phyloP scores from a whole-genome alignment of 177 flowering plant genomes.

The Vitis hybrid region DNA sequence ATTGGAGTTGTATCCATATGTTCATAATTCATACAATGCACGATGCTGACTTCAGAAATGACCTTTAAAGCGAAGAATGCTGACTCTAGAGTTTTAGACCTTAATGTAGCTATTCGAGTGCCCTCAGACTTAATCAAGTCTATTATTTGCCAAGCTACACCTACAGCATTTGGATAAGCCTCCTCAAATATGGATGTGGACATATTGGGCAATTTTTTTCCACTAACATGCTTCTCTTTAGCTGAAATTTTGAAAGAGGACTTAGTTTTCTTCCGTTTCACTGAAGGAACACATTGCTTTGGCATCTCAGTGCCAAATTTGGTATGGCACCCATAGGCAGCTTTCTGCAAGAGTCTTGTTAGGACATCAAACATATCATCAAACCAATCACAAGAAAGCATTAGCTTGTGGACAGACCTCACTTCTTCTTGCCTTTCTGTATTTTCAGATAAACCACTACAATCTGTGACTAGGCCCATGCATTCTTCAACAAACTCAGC shows the following conservation, averaged over 20 bases:
- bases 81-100: constrained; percentile 38
- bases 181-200: constrained; percentile 36
- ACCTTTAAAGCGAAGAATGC: constrained; percentile 55
- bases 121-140: constrained; percentile 62
- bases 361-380: constrained; percentile 63
- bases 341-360: constrained; percentile 39
- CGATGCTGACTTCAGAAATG: constrained; percentile 68
- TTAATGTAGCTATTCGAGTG: constrained; percentile 49
- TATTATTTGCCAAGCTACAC: constrained; percentile 86
- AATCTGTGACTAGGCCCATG: constrained; percentile 45
- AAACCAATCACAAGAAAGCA: constrained; percentile 57
- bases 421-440: constrained; percentile 69
- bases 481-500: constrained; percentile 53
- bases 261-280: constrained; percentile 48
- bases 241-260: constrained; percentile 34
- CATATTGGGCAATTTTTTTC: constrained; percentile 25
- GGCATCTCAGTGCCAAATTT: constrained; percentile 50
- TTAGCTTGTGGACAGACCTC: constrained; percentile 72
- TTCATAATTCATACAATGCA: constrained; percentile 45
- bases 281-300: constrained; percentile 23
- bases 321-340: constrained; percentile 51
- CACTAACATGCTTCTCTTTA: constrained; percentile 30
- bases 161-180: constrained; percentile 54
- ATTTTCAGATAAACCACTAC: constrained; percentile 51
- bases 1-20: constrained; percentile 55